phyloP scores from a whole-genome alignment of 495 filamentous ascomycete species.

The Aspergillus bertholletiae region DNA sequence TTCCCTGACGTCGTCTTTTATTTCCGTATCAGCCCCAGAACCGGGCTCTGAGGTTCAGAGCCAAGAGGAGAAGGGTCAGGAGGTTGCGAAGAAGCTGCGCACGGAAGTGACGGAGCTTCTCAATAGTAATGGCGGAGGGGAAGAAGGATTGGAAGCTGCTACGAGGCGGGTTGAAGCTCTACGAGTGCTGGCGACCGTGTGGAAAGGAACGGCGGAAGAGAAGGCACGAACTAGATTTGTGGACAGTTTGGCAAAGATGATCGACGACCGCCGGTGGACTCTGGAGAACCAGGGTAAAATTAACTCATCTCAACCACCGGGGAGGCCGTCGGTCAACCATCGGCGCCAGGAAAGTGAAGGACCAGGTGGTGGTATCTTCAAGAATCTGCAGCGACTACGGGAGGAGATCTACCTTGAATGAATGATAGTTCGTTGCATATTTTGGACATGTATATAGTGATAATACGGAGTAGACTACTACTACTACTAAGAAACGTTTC shows the following conservation, averaged over 20 bases:
- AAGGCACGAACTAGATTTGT: conserved; percentile 79
- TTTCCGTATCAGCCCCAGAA: conserved; percentile 77
- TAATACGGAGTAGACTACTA: background rate
- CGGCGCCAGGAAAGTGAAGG: conserved; percentile 41
- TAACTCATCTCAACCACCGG: conserved; percentile 21
- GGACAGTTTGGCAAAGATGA: conserved; percentile 63
- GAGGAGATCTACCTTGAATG: conserved; percentile 65
- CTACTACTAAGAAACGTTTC: conserved; percentile 1
- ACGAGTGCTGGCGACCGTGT: conserved; percentile 68
- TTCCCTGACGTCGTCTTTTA: conserved; percentile 68
- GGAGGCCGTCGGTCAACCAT: conserved; percentile 18
- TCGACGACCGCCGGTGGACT: conserved; percentile 54
- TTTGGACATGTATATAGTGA: background rate
- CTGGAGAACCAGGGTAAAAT: conserved; percentile 53
- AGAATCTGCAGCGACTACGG: conserved; percentile 73
- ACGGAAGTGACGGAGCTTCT: conserved; percentile 70
- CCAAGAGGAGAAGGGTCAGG: conserved; percentile 76
- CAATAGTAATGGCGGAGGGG: conserved; percentile 39
- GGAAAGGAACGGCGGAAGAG: conserved; percentile 92
- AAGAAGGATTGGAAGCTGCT: conserved; percentile 60
- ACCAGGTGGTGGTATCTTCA: conserved; percentile 72
- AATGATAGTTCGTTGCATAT: conserved; percentile 3
- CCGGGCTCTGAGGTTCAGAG: conserved; percentile 56
- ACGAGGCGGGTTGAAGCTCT: conserved; percentile 67
- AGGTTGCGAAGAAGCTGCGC: conserved; percentile 62